These are phyloP conservation scores for Ballota nigra DNA, from an alignment of 257 asterid species.

Conservation along the genomic window DNA sequence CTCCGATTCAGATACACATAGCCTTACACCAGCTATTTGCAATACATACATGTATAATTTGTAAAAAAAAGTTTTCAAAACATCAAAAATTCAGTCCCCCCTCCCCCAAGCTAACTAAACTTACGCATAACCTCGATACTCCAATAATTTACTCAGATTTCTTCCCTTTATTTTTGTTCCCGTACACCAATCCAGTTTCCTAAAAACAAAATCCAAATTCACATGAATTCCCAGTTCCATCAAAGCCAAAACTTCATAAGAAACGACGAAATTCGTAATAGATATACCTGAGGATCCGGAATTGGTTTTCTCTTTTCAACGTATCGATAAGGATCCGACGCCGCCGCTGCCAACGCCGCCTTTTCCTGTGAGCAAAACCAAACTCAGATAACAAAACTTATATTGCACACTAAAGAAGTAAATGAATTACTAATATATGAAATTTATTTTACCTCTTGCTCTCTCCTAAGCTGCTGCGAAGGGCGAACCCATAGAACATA, in stretches of 20 bases:
- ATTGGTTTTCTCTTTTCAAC: slow-evolving; percentile 75
- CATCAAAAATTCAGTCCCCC: slow-evolving; percentile 21
- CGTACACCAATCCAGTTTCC: slow-evolving; percentile 81
- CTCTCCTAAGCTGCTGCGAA: slow-evolving; percentile 74
- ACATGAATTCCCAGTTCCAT: slow-evolving; percentile 16
- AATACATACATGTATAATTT: slow-evolving; percentile 30
- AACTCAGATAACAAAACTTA: not conserved
- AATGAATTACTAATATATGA: not conserved
- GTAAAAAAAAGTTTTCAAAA: slow-evolving; percentile 13
- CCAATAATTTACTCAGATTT: slow-evolving; percentile 34
- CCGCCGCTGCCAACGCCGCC: slow-evolving; percentile 78
- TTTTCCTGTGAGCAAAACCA: slow-evolving; percentile 42
- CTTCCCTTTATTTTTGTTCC: slow-evolving; percentile 48
- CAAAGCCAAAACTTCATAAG: not conserved
- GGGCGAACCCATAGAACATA: slow-evolving; percentile 91
- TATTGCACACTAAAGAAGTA: not conserved
- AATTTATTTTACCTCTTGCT: slow-evolving; percentile 56
- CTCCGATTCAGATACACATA: slow-evolving; percentile 11
- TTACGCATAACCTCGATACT: slow-evolving; percentile 29
- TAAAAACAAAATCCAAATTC: slow-evolving; percentile 19
- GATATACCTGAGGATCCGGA: slow-evolving; percentile 85
- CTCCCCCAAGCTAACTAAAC: slow-evolving; percentile 32
- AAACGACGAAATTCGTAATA: not conserved
- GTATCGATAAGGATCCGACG: slow-evolving; percentile 61
- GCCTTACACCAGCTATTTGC: not conserved